Evolutionary conservation across 768 basidiomycete species (phyloP).

Genomic region (Phaeotremella skinneri): DNA sequence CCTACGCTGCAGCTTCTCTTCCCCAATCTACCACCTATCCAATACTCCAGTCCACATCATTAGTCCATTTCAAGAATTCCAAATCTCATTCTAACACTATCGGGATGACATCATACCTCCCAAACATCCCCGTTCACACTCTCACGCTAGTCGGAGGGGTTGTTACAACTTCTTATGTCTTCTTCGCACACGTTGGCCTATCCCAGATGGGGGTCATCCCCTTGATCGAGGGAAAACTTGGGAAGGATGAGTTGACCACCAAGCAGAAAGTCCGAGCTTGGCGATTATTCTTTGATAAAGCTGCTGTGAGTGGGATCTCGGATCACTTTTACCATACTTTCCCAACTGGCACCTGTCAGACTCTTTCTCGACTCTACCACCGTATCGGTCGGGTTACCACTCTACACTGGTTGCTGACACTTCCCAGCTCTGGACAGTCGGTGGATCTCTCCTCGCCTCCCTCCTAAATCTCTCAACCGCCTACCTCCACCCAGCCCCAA

Average conservation of each 20-base stretch:
- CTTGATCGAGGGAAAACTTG: conserved; percentile 9
- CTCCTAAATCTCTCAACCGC: conserved; percentile 8
- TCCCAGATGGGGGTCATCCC: conserved; percentile 9
- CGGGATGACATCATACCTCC: not conserved
- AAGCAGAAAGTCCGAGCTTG: conserved; percentile 19
- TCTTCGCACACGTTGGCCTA: conserved; percentile 12
- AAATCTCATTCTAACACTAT: not conserved
- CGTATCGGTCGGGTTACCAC: too few relatives aligned
- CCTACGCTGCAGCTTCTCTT: not conserved
- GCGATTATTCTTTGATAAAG: conserved; percentile 13
- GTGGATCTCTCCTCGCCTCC: conserved; percentile 4
- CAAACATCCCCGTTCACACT: not conserved
- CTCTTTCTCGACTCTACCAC: too few relatives aligned
- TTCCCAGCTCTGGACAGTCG: conserved; percentile 8
- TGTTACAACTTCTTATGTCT: conserved; percentile 13
- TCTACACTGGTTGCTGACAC: not conserved
- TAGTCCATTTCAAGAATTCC: not conserved
- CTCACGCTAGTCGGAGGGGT: conserved; percentile 1
- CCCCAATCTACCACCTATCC: too few relatives aligned
- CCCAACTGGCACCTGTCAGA: too few relatives aligned
- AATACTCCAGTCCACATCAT: too few relatives aligned
- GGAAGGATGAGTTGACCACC: not conserved
- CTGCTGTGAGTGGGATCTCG: conserved; percentile 6
- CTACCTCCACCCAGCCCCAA: conserved; percentile 15
- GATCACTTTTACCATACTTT: too few relatives aligned